Evolutionary conservation across 176 grass and related monocot species (phyloP).

Genomic region (Ampelocalamus luodianensis): DNA sequence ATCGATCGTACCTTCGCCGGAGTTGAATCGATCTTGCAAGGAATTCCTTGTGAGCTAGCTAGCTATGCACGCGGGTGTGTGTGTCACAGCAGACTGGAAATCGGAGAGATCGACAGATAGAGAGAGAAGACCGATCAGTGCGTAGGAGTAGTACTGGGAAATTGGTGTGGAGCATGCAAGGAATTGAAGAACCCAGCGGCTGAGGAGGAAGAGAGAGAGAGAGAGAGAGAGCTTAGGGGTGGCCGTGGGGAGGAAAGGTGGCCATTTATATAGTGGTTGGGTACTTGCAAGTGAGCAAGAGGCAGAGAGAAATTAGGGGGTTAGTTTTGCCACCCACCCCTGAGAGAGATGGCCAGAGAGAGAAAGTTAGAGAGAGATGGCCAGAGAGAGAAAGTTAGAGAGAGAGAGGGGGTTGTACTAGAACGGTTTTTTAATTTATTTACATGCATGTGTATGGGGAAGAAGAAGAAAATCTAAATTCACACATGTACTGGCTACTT

Average conservation of each 20-base stretch:
- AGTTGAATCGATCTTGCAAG: background rate
- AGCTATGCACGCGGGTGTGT: no score
- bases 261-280: conserved; percentile 59
- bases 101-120: background rate
- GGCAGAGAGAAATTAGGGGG: conserved; percentile 25
- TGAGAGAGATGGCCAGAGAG: conserved; percentile 48
- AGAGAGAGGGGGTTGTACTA: background rate
- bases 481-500: background rate
- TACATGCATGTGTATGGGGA: background rate
- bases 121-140: background rate
- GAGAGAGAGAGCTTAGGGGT: background rate
- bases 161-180: background rate
- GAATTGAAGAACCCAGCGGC: background rate
- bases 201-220: background rate
- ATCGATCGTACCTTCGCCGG: background rate
- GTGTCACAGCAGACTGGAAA: background rate
- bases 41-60: background rate
- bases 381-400: background rate
- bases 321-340: conserved; percentile 84
- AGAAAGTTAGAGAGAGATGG: background rate
- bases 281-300: background rate
- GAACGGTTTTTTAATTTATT: background rate
- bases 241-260: conserved; percentile 37
- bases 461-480: background rate
- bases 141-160: background rate